Base-by-base conservation (phyloP, 2,329 filamentous ascomycete species). In the Tolypocladium inflatum region DNA sequence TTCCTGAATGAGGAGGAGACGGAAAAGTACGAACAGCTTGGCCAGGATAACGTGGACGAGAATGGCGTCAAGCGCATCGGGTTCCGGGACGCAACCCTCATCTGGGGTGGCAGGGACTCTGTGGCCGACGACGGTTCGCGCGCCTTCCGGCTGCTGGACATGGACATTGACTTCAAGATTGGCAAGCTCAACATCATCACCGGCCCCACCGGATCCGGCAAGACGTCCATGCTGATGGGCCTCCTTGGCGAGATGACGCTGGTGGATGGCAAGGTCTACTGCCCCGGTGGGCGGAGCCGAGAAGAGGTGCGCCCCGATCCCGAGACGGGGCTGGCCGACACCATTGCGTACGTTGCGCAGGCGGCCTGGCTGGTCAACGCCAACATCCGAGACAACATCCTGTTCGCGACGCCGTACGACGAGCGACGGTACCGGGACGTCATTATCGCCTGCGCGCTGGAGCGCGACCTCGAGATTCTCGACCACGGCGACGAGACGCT, bases 321-420 rank as follows among this genome's bases (percentile, higher is more conserved):
- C 2, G 86, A 89, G 59, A 97, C 93, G 30, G 89, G 88, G 2
- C 81, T 97, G 43, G 91, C 90, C 7, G 92, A 99, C 69, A 96
- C 89, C 60, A 87, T 97, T 60, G 94, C 94, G 19, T 99, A 97
- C 70, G 96, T 95, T 70, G 93, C 94, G 21, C 94, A 99, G 71
- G 89, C 96, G 71, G 91, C 94, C 10, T 99, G 94, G 94, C 80
- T 99, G 38, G 89, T 97, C 59, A 99, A 99, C 67, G 93, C 89
- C 51, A 95, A 89, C 23, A 95, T 99, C 73, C 91, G 90, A 70
- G 90, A 97, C 62, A 99, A 99, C 71, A 99, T 99, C 63, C 74
- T 96, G 1, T 99, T 99, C 67, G 87, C 92, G 8, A 86, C 89
- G 23, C 83, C 87, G 1, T 90, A 85, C 64, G 87, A 99, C 63